Evolutionary conservation across 441 rosid species (phyloP).

Genomic region (Macaranga tanarius): DNA sequence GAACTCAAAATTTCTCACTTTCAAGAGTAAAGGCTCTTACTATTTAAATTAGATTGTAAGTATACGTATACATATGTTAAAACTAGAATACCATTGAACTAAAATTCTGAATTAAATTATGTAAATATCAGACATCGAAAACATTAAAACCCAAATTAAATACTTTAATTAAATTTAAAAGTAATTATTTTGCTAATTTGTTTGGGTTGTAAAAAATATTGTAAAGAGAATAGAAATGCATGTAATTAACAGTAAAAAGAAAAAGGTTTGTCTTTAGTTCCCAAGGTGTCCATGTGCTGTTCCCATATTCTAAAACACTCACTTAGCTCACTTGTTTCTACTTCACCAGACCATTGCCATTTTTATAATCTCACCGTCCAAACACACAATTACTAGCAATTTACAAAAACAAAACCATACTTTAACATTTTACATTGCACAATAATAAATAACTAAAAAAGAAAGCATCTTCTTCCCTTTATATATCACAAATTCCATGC

Average conservation of each 20-base stretch:
- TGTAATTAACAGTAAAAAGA: background rate
- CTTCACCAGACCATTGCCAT: conserved; percentile 34
- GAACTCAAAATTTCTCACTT: too few species aligned
- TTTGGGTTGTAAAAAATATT: too few species aligned
- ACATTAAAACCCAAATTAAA: background rate
- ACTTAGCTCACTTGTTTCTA: conserved; percentile 41
- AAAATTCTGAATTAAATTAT: too few species aligned
- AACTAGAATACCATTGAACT: too few species aligned
- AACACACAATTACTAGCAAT: conserved; percentile 23
- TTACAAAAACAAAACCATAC: conserved; percentile 21
- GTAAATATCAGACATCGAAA: too few species aligned
- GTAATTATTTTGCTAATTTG: background rate
- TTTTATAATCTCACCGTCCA: conserved; percentile 44
- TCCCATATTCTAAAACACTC: conserved; percentile 43
- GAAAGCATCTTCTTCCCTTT: conserved; percentile 25
- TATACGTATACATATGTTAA: too few species aligned
- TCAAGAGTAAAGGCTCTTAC: too few species aligned
- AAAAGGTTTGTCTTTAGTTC: conserved; percentile 24
- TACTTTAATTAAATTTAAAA: too few species aligned
- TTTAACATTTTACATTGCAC: conserved; percentile 2
- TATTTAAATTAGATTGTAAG: too few species aligned
- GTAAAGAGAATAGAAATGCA: background rate
- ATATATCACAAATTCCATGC: conserved; percentile 34
- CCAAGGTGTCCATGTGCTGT: conserved; percentile 65
- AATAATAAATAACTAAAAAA: background rate